Evolutionary conservation across 306 rosid genomes (phyloP), one percentile per base, ranked within the genome.

Genomic region (Medicago lupulina): DNA sequence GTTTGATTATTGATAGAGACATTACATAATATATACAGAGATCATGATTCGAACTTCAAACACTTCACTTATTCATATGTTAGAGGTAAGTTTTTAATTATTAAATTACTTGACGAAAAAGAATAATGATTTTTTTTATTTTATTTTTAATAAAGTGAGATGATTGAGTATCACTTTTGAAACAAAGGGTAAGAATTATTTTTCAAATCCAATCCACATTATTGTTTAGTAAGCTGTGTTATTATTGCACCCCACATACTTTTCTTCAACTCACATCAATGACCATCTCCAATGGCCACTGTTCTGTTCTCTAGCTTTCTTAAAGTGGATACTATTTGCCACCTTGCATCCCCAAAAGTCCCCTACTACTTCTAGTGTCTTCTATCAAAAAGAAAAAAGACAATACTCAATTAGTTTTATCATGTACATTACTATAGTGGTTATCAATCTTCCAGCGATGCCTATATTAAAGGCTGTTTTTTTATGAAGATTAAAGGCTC

Each of bases 241-340:
- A 15, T 11, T 11, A 9, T 43, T 4, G 3, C 15, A 43, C 23
- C 17, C 4, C 4, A 54, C 23, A 54, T 5, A 21, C 41, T 63
- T 75, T 64, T 75, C 60, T 79, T 65, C 23, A 16, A 8, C 49
- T 67, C 31, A 31, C 67, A 66, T 70, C 73, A 60, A 75, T 44
- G 14, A 64, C 81, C 17, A 41, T 51, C 9, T 6, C 21, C n/a
- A 44, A 70, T 65, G 59, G 53, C 36, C 80, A 68, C 28, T 3
- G 16, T 59, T 60, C 28, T 76, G 67, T 60, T 67, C 53, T 25
- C 71, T 71, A 3, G 28, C 38, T 11, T 76, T 83, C 76, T 12
- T 49, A 67, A 76, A 84, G 82, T 76, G 38, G 79, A 79, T 54
- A 58, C 38, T 71, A 50, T 71, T 64, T 70, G 71, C 43, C 78